Evolutionary conservation across 2,329 filamentous ascomycete genomes (phyloP).

Genomic region (Fusarium tuaranense): DNA sequence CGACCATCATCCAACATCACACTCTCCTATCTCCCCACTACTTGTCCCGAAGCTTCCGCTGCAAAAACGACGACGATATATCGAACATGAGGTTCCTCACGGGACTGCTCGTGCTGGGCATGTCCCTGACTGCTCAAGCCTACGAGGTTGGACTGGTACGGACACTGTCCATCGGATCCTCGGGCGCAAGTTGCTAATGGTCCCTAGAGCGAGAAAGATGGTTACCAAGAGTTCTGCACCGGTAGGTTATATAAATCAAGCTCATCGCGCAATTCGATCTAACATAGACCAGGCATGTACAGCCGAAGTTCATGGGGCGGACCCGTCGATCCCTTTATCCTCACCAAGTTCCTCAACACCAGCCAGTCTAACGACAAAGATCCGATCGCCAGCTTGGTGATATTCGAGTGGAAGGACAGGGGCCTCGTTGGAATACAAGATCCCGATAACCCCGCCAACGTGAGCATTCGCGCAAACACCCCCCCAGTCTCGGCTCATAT

Average conservation of each 20-base stretch:
- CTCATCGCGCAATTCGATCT: constrained; percentile 1
- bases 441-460: constrained; percentile 64
- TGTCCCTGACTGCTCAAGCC: constrained; percentile 66
- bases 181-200: constrained; percentile 35
- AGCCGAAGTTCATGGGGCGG: constrained; percentile 90
- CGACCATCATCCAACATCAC: constrained; percentile 22
- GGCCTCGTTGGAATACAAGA: constrained; percentile 78
- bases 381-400: constrained; percentile 83
- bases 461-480: constrained; percentile 50
- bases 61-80: constrained; percentile 8
- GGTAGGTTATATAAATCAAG: constrained; percentile 53
- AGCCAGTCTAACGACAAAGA: constrained; percentile 70
- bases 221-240: constrained; percentile 84
- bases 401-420: constrained; percentile 95
- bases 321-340: constrained; percentile 87
- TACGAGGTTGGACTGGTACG: constrained; percentile 70
- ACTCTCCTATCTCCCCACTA: constrained; percentile 4
- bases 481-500: neutral
- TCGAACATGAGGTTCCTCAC: constrained; percentile 67
- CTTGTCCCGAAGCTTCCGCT: constrained; percentile 23
- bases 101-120: constrained; percentile 62
- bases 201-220: constrained; percentile 77
- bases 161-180: constrained; percentile 3
- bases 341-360: constrained; percentile 78
- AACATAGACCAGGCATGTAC: constrained; percentile 79